Conservation (phyloP, 202 grass and related monocot genomes). For the Alloteropsis angusta region DNA sequence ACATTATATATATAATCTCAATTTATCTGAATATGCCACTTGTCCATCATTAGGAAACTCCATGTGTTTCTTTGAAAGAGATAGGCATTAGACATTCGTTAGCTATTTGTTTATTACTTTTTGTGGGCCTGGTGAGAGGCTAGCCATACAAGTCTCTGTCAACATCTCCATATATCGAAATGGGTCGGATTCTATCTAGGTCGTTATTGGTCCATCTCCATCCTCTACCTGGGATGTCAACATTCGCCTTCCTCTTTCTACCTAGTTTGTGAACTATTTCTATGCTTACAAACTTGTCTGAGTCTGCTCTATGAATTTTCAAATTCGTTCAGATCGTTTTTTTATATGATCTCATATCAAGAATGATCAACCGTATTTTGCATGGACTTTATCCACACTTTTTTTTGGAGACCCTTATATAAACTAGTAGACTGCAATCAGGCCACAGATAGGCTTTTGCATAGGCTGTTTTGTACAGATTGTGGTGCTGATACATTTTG, state of each 20-base stretch:
- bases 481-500: neutral
- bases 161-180: conserved; percentile 30
- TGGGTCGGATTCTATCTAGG: conserved; percentile 20
- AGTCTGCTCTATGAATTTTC: neutral
- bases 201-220: conserved; percentile 27
- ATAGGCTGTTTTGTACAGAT: neutral
- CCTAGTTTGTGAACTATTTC: neutral
- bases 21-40: conserved; percentile 8
- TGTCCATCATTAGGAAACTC: conserved; percentile 27
- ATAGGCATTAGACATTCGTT: conserved; percentile 5
- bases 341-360: neutral
- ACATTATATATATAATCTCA: neutral
- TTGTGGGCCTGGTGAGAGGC: neutral
- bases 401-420: neutral
- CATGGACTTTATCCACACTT: neutral
- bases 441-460: neutral
- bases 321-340: neutral
- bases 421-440: neutral
- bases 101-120: conserved; percentile 22
- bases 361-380: neutral
- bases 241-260: neutral
- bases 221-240: conserved; percentile 27
- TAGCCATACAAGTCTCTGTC: conserved; percentile 38
- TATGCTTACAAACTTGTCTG: neutral
- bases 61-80: conserved; percentile 27